A percentile compares a stretch with the other conserved stretches of the same genome.
Conservation (phyloP, 176 grass and related monocot species). For the Triticum aestivum region DNA sequence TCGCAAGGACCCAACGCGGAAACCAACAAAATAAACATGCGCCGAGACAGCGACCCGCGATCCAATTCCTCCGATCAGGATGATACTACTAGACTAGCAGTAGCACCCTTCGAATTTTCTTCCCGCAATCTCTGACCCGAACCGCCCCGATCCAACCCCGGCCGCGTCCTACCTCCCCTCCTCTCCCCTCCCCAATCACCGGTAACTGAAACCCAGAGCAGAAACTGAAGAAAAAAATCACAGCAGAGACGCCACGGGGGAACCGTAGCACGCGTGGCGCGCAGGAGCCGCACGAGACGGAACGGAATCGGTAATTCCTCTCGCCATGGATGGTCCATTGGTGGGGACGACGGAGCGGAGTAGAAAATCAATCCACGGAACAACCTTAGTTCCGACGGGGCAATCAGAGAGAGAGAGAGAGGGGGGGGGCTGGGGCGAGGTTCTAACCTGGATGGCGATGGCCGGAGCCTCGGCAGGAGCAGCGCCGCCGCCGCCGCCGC, state of each 20-base stretch:
- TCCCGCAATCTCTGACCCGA: neutral
- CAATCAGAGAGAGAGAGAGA: neutral
- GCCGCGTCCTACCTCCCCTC: too few relatives aligned
- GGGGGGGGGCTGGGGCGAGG: neutral
- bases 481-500: neutral
- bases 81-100: neutral
- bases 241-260: neutral
- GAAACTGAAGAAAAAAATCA: neutral
- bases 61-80: neutral
- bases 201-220: neutral
- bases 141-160: neutral
- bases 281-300: too few relatives aligned
- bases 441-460: neutral
- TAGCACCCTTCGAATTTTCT: neutral
- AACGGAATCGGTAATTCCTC: neutral
- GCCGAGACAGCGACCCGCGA: neutral
- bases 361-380: neutral
- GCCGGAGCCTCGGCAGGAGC: neutral
- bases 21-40: neutral
- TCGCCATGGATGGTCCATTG: neutral
- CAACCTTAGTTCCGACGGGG: neutral
- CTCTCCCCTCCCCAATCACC: neutral
- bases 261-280: too few relatives aligned
- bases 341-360: neutral
- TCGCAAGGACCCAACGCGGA: neutral